Percentiles rank a stretch among this genome's conserved stretches.
phyloP scores from a whole-genome alignment of 345 rosid species.

The Lagerstroemia speciosa region DNA sequence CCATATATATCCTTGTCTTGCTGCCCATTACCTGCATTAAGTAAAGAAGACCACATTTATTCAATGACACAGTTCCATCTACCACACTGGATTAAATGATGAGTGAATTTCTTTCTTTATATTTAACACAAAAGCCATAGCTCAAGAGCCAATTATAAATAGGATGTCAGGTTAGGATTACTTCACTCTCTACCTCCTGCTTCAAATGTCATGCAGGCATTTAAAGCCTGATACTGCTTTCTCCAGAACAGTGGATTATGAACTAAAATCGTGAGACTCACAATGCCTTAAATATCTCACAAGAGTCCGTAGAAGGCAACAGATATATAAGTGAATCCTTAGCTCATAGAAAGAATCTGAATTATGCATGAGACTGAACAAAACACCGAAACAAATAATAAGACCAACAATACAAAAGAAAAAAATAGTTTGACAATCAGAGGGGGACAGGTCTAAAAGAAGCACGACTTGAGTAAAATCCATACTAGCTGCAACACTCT shows the following conservation, averaged over 20 bases:
- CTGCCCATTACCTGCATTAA: slow-evolving; percentile 60
- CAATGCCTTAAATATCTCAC: too few relatives aligned
- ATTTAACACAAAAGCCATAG: neutral
- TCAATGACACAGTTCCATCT: neutral
- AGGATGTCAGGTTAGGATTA: neutral
- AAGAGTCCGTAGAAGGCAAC: too few relatives aligned
- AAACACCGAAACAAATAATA: too few relatives aligned
- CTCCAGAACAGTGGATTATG: too few relatives aligned
- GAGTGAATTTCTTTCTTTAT: neutral
- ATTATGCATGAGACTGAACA: too few relatives aligned
- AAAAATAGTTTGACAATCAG: too few relatives aligned
- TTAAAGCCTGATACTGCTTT: neutral
- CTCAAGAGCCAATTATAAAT: neutral
- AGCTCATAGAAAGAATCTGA: too few relatives aligned
- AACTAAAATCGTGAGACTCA: too few relatives aligned
- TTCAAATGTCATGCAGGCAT: neutral
- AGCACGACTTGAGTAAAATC: too few relatives aligned
- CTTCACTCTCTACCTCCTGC: neutral
- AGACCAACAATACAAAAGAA: too few relatives aligned
- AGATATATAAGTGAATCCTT: too few relatives aligned
- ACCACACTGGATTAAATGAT: neutral
- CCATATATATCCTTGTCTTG: slow-evolving; percentile 60
- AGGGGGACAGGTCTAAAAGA: too few relatives aligned
- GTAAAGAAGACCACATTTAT: neutral
- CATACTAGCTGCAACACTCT: neutral